These are phyloP conservation scores for Trypethelium eluteriae DNA, from an alignment of 495 filamentous ascomycete species.

Conservation along the genomic window DNA sequence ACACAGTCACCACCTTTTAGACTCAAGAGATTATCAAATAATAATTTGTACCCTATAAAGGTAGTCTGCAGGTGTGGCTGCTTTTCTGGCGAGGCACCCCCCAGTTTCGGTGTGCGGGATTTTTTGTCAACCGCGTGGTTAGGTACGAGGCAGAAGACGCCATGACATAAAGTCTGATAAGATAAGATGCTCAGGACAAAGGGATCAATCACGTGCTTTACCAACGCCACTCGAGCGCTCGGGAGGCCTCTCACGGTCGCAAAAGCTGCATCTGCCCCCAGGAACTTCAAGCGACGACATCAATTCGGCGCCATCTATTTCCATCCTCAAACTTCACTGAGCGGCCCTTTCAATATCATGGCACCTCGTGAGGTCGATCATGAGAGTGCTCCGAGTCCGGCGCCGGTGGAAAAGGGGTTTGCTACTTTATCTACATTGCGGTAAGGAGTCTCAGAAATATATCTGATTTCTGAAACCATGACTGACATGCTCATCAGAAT, in stretches of 20 bases:
- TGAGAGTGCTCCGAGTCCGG: slow-evolving; percentile 49
- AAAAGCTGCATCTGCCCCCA: slow-evolving; percentile 15
- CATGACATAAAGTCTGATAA: background rate
- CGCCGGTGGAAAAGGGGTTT: slow-evolving; percentile 64
- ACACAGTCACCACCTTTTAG: too few relatives aligned
- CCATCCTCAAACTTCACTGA: slow-evolving; percentile 21
- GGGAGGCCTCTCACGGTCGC: slow-evolving; percentile 8
- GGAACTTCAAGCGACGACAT: slow-evolving; percentile 24
- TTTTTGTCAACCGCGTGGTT: too few relatives aligned
- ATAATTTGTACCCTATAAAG: too few relatives aligned
- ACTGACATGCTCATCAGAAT: slow-evolving; percentile 43
- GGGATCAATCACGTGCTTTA: background rate
- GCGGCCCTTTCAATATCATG: slow-evolving; percentile 17
- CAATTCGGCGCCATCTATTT: slow-evolving; percentile 20
- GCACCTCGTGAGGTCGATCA: slow-evolving; percentile 31
- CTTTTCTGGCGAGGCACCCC: too few relatives aligned
- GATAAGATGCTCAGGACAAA: background rate
- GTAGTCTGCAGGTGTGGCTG: too few relatives aligned
- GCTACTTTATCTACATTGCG: slow-evolving; percentile 71
- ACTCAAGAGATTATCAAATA: too few relatives aligned
- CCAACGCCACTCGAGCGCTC: too few relatives aligned
- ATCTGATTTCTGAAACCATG: slow-evolving; percentile 33
- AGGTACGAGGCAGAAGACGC: too few relatives aligned
- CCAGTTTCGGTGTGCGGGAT: too few relatives aligned
- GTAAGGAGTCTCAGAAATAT: slow-evolving; percentile 37